Conservation (phyloP, 1,139 yeast genomes). For the Blastobotrys malaysiensis region DNA sequence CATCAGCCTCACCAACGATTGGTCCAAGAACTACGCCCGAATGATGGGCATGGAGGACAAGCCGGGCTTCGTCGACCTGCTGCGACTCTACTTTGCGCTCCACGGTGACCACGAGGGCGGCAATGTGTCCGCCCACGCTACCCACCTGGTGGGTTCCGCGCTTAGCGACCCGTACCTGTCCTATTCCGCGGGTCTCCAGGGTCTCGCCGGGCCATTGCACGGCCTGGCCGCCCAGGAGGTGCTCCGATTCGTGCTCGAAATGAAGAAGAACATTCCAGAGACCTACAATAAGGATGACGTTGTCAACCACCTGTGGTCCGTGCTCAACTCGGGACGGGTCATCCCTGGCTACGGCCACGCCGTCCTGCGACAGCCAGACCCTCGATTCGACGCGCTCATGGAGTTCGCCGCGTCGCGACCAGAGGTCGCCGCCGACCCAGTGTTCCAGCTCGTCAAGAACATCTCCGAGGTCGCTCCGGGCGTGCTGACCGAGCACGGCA, state of each 20-base stretch:
- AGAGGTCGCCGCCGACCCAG: conserved; percentile 36
- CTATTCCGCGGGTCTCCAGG: conserved; percentile 92
- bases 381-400: conserved; percentile 96
- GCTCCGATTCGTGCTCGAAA: conserved; percentile 82
- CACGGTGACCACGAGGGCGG: conserved; percentile 99
- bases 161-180: conserved; percentile 91
- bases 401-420: conserved; percentile 61
- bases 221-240: conserved; percentile 99
- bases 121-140: conserved; percentile 96
- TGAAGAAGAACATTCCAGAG: conserved; percentile 70
- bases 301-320: conserved; percentile 90
- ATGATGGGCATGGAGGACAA: conserved; percentile 78
- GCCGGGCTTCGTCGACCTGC: conserved; percentile 78
- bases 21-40: conserved; percentile 84
- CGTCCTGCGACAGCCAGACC: conserved; percentile 95
- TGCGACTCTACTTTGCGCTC: conserved; percentile 88
- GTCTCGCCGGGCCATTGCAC: conserved; percentile 97
- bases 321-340: conserved; percentile 89
- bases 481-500: conserved; percentile 52
- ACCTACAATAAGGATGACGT: conserved; percentile 70
- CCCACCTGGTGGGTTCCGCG: conserved; percentile 96
- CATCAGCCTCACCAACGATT: conserved; percentile 72
- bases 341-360: conserved; percentile 99
- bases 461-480: conserved; percentile 48
- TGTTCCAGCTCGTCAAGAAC: conserved; percentile 75